A percentile compares a stretch with the other conserved stretches of the same genome.
phyloP scores from a whole-genome alignment of 306 rosid genomes.

The Prunus mongolica region DNA sequence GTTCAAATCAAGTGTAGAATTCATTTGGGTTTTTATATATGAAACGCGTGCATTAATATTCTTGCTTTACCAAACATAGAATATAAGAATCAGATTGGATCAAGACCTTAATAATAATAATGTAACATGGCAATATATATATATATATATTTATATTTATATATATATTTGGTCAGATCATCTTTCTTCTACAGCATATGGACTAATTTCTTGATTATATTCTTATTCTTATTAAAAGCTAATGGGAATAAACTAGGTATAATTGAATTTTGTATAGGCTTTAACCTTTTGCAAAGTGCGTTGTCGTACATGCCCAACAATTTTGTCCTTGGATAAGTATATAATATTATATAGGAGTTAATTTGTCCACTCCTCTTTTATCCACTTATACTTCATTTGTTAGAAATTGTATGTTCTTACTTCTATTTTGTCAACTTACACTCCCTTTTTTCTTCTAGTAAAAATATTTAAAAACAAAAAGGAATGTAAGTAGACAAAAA shows the following conservation, averaged over 20 bases:
- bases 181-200: too few species aligned
- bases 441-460: too few species aligned
- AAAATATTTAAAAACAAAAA: too few species aligned
- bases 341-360: not conserved
- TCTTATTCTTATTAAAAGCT: not conserved
- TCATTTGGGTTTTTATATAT: not conserved
- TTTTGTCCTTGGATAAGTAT: not conserved
- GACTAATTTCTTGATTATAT: not conserved
- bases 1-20: not conserved
- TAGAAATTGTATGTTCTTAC: too few species aligned
- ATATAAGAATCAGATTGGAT: not conserved
- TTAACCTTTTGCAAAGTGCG: conserved; percentile 3
- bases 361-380: too few species aligned
- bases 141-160: too few species aligned
- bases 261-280: not conserved
- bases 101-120: not conserved
- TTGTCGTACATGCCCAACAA: conserved; percentile 13
- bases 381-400: too few species aligned
- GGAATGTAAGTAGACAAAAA: too few species aligned
- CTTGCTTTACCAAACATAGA: not conserved
- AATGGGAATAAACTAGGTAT: not conserved
- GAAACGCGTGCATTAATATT: not conserved
- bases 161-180: too few species aligned
- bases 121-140: too few species aligned
- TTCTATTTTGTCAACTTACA: too few species aligned